phyloP scores from a whole-genome alignment of 306 rosid genomes.

The Lotus japonicus region DNA sequence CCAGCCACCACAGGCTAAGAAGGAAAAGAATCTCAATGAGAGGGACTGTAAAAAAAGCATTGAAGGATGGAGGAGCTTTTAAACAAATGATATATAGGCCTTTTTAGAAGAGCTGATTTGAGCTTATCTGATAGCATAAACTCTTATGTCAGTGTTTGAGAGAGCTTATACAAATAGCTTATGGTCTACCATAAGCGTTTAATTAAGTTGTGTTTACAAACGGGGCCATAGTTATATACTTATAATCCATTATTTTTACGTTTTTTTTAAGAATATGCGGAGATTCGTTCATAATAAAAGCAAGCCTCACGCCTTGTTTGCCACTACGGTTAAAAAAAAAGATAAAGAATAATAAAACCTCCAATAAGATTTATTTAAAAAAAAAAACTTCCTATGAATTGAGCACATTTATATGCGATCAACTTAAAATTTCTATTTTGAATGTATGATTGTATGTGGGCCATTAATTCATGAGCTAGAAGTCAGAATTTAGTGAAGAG shows the following conservation, averaged over 20 bases:
- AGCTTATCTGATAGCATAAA: too few relatives aligned
- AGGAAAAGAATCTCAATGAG: constrained; percentile 3
- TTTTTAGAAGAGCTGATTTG: too few relatives aligned
- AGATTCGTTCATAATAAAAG: constrained; percentile 28
- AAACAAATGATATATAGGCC: neutral
- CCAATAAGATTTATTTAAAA: too few relatives aligned
- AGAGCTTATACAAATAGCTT: too few relatives aligned
- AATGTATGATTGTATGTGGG: neutral
- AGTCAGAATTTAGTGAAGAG: neutral
- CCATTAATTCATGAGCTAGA: neutral
- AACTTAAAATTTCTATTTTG: neutral
- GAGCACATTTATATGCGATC: neutral
- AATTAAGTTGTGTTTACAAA: too few relatives aligned
- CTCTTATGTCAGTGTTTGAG: too few relatives aligned
- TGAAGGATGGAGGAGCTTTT: neutral
- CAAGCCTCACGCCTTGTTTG: constrained; percentile 42
- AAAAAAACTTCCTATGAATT: neutral
- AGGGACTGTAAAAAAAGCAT: neutral
- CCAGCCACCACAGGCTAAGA: neutral
- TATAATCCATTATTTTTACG: too few relatives aligned
- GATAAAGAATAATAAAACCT: constrained; percentile 1
- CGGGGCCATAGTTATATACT: too few relatives aligned
- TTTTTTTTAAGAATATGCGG: constrained; percentile 39
- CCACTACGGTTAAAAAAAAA: constrained; percentile 1
- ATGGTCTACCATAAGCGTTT: too few relatives aligned